Evolutionary conservation across 176 grass and related monocot species (phyloP).

Genomic region (Juncus effusus): DNA sequence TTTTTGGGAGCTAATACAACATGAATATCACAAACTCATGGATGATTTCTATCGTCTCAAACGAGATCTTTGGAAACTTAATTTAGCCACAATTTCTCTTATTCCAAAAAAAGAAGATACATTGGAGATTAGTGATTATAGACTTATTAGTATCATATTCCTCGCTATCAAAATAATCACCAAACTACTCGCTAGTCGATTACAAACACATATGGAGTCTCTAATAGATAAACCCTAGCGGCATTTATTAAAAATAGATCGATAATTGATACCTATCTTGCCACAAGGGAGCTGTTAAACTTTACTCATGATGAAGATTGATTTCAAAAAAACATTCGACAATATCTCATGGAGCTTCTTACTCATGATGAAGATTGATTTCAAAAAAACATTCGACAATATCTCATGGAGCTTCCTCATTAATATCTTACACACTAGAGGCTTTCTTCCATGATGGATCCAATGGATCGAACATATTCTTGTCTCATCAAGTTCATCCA

Average conservation of each 20-base stretch:
- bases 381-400: neutral
- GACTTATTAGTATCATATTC: neutral
- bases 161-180: neutral
- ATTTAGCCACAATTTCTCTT: neutral
- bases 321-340: neutral
- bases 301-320: neutral
- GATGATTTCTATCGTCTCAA: too few relatives aligned
- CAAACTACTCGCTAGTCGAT: neutral
- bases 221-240: neutral
- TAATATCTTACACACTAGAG: neutral
- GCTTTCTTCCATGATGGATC: neutral
- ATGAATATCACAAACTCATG: too few relatives aligned
- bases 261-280: neutral
- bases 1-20: too few relatives aligned
- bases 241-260: neutral
- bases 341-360: neutral
- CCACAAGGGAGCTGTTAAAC: neutral
- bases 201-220: neutral
- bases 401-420: neutral
- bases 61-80: too few relatives aligned
- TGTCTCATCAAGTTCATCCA: neutral
- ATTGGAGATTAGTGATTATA: neutral
- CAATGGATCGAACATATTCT: neutral
- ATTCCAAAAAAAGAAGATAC: neutral
- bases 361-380: neutral